phyloP scores from a whole-genome alignment of 441 rosid genomes.

The Adansonia gregorii region DNA sequence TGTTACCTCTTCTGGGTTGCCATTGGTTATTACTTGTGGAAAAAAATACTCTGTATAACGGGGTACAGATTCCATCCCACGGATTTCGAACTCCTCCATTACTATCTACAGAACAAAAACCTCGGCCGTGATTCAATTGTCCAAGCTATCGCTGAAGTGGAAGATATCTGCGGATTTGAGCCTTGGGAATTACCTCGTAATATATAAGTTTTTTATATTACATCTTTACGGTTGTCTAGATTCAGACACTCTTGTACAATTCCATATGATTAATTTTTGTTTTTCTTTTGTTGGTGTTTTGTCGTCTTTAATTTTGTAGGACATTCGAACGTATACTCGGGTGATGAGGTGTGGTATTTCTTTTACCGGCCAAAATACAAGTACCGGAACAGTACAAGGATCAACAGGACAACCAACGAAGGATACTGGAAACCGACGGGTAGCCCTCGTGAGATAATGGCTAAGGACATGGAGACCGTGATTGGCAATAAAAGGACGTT shows the following conservation, averaged over 20 bases:
- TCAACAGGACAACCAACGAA: slow-evolving; percentile 29
- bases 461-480: slow-evolving; percentile 11
- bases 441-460: slow-evolving; percentile 21
- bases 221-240: neutral
- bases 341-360: slow-evolving; percentile 41
- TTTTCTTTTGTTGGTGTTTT: neutral
- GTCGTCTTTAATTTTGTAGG: slow-evolving; percentile 14
- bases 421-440: slow-evolving; percentile 44
- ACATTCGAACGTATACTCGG: neutral
- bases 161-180: slow-evolving; percentile 36
- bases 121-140: slow-evolving; percentile 20
- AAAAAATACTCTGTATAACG: slow-evolving; percentile 7
- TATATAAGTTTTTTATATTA: neutral
- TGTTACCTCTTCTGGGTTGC: neutral
- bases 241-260: neutral
- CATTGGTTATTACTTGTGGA: slow-evolving; percentile 5
- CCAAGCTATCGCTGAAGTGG: slow-evolving; percentile 21
- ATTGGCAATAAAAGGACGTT: slow-evolving; percentile 39
- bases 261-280: neutral
- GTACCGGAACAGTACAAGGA: slow-evolving; percentile 22
- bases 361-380: slow-evolving; percentile 28
- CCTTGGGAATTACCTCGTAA: slow-evolving; percentile 43
- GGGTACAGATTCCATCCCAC: slow-evolving; percentile 41
- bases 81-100: slow-evolving; percentile 33
- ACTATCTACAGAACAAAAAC: slow-evolving; percentile 28